These are phyloP conservation scores for Suillus occidentalis DNA, from an alignment of 768 basidiomycete species.

Conservation along the genomic window DNA sequence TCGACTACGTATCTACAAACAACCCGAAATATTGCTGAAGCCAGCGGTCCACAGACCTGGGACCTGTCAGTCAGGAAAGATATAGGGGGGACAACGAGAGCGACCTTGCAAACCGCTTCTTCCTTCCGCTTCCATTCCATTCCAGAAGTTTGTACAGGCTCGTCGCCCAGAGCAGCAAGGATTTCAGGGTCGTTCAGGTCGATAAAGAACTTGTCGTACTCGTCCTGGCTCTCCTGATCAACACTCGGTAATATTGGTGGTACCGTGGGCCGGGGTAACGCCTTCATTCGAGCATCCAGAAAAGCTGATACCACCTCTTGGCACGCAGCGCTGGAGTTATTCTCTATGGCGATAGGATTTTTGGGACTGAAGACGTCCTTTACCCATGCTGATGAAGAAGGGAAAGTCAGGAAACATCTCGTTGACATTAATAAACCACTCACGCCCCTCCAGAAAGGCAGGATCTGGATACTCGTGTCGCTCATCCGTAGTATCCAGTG, in stretches of 20 bases:
- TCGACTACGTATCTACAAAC: conserved; percentile 49
- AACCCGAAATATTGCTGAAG: conserved; percentile 54
- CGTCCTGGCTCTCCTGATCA: conserved; percentile 78
- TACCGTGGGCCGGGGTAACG: conserved; percentile 45
- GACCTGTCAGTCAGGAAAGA: not conserved
- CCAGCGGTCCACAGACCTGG: conserved; percentile 30
- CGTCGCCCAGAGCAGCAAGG: conserved; percentile 50
- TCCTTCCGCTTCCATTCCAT: conserved; percentile 45
- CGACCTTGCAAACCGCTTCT: conserved; percentile 48
- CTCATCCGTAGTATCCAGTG: conserved; percentile 38
- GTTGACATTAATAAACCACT: conserved; percentile 21
- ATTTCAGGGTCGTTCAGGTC: conserved; percentile 64
- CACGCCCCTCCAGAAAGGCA: conserved; percentile 53
- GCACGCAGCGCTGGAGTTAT: conserved; percentile 52
- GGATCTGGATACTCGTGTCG: conserved; percentile 59
- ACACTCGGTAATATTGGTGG: conserved; percentile 24
- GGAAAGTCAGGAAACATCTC: conserved; percentile 12
- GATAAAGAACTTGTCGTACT: conserved; percentile 59
- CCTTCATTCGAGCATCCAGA: conserved; percentile 52
- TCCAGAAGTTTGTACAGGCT: conserved; percentile 20
- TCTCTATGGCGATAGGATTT: conserved; percentile 41
- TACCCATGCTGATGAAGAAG: conserved; percentile 53
- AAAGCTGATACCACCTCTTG: conserved; percentile 60
- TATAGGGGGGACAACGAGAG: conserved; percentile 12
- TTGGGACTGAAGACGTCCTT: conserved; percentile 46